Percentiles rank a stretch among this genome's conserved stretches.
These are phyloP conservation scores for Chytridium lagenaria DNA, from an alignment of 371 early-diverging fungal species.

Conservation along the genomic window DNA sequence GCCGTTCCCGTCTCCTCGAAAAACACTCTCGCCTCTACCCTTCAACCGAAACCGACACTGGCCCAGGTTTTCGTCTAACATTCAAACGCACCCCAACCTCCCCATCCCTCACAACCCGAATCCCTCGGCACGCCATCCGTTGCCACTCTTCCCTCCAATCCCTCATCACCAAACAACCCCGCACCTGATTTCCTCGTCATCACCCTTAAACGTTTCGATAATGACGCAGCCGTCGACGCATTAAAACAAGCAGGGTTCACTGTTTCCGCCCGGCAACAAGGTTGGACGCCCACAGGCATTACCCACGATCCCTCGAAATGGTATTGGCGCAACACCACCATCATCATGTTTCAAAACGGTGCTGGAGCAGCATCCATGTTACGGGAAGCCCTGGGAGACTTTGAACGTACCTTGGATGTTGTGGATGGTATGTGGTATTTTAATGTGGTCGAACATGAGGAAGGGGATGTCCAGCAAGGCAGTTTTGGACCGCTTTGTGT, in stretches of 20 bases:
- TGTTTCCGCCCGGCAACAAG: not conserved
- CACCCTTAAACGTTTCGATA: constrained; percentile 19
- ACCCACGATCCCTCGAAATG: not conserved
- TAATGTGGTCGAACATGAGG: constrained; percentile 8
- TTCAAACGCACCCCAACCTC: not conserved
- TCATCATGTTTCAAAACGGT: constrained; percentile 23
- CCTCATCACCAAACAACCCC: no score
- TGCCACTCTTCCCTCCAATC: not conserved
- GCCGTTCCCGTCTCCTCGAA: constrained; percentile 21
- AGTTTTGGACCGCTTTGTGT: constrained; percentile 37
- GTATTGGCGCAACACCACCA: constrained; percentile 21
- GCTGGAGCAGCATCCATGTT: constrained; percentile 2
- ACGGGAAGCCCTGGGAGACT: not conserved
- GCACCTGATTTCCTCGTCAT: constrained; percentile 17
- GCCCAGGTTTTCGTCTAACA: not conserved
- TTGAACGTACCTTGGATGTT: not conserved
- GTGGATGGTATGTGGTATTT: constrained; percentile 37
- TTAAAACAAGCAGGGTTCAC: constrained; percentile 13
- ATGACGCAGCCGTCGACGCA: constrained; percentile 10
- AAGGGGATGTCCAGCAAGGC: not conserved
- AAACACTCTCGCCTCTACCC: not conserved
- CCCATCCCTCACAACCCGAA: not conserved
- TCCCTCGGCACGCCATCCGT: not conserved
- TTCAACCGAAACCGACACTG: not conserved
- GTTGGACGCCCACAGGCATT: not conserved